A percentile compares a stretch with the other conserved stretches of the same genome.
These are phyloP conservation scores for Wallacemonas sp. DNA, from an alignment of 208 protist genomes.

Conservation along the genomic window DNA sequence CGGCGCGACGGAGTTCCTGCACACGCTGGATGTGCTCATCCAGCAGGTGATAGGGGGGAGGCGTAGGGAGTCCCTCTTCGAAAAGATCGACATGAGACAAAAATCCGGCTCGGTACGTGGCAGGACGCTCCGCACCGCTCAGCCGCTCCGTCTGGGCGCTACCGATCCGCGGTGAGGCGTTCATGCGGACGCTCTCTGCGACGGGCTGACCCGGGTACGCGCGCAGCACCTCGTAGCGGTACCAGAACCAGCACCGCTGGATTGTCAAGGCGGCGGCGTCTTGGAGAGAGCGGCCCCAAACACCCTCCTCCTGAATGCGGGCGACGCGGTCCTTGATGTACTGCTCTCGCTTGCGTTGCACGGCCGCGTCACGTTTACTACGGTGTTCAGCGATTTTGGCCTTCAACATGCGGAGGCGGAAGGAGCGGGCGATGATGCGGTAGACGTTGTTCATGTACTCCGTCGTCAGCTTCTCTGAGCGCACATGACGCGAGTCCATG, in stretches of 20 bases:
- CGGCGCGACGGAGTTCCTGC: slow-evolving; percentile 24
- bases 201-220: slow-evolving; percentile 12
- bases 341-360: slow-evolving; percentile 19
- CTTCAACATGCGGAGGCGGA: slow-evolving; percentile 55
- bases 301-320: slow-evolving; percentile 39
- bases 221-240: slow-evolving; percentile 27
- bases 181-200: neutral
- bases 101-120: neutral
- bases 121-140: neutral
- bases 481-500: slow-evolving; percentile 16
- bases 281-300: slow-evolving; percentile 69
- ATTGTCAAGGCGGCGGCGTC: slow-evolving; percentile 63
- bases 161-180: neutral
- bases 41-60: slow-evolving; percentile 62
- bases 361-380: slow-evolving; percentile 1
- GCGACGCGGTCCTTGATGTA: slow-evolving; percentile 42
- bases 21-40: slow-evolving; percentile 54
- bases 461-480: slow-evolving; percentile 41
- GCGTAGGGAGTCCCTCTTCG: slow-evolving; percentile 8
- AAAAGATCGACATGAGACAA: neutral
- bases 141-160: neutral
- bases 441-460: slow-evolving; percentile 69
- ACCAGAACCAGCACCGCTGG: slow-evolving; percentile 71
- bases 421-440: slow-evolving; percentile 64
- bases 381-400: slow-evolving; percentile 4